Conservation (phyloP, 129 eudicot genomes). For the Silybum marianum region DNA sequence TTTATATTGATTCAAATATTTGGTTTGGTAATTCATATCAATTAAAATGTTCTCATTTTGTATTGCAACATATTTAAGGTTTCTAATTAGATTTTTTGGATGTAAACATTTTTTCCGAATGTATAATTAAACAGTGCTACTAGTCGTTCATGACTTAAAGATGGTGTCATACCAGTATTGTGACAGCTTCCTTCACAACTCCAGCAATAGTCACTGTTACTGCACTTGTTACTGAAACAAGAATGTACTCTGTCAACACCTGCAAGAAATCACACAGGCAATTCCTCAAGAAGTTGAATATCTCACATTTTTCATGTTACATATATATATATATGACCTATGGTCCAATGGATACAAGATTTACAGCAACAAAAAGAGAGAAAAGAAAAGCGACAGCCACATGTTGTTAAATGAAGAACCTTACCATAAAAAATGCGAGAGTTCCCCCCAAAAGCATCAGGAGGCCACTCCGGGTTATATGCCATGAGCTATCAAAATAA, state of each 20-base stretch:
- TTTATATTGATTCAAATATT: neutral
- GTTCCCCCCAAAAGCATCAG: slow-evolving; percentile 95
- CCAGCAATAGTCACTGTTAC: slow-evolving; percentile 97
- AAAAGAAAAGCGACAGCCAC: neutral
- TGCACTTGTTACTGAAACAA: slow-evolving; percentile 93
- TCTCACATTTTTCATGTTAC: neutral
- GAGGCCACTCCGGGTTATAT: slow-evolving; percentile 69
- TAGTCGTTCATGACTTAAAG: neutral
- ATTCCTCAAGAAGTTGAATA: neutral
- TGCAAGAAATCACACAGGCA: slow-evolving; percentile 35
- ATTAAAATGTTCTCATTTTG: neutral
- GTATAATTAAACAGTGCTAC: neutral
- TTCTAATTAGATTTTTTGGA: neutral
- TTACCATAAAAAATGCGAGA: slow-evolving; percentile 94
- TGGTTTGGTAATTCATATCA: neutral
- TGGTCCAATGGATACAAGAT: neutral
- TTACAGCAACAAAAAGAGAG: neutral
- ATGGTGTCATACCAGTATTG: slow-evolving; percentile 67
- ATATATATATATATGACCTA: neutral
- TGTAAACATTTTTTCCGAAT: neutral
- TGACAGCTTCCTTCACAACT: slow-evolving; percentile 97
- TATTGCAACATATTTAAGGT: neutral
- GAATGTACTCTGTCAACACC: slow-evolving; percentile 92
- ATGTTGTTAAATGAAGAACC: slow-evolving; percentile 2
- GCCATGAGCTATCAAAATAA: slow-evolving; percentile 88